phyloP scores from a whole-genome alignment of 192 early-diverging fungal genomes.

The Coemansia sp. region DNA sequence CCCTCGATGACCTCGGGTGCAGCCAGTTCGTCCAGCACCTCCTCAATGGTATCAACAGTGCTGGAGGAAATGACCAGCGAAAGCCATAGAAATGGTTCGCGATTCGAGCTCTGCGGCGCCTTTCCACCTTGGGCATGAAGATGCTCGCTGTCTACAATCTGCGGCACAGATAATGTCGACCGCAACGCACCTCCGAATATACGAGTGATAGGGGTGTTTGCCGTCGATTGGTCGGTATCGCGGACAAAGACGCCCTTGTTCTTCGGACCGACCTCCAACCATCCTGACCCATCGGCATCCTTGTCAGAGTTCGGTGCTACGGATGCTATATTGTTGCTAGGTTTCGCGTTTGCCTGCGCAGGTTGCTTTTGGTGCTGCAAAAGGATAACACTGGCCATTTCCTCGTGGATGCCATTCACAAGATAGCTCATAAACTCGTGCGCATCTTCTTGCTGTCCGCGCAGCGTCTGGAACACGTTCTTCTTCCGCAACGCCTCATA shows the following conservation, averaged over 20 bases:
- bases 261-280: slow-evolving; percentile 90
- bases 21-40: slow-evolving; percentile 79
- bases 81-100: slow-evolving; percentile 87
- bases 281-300: slow-evolving; percentile 56
- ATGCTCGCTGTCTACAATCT: slow-evolving; percentile 3
- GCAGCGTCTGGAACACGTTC: slow-evolving; percentile 78
- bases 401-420: slow-evolving; percentile 93
- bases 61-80: slow-evolving; percentile 84
- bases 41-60: slow-evolving; percentile 74
- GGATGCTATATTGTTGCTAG: neutral
- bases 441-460: slow-evolving; percentile 95
- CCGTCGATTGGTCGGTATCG: slow-evolving; percentile 53
- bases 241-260: slow-evolving; percentile 58
- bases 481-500: slow-evolving; percentile 81
- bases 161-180: slow-evolving; percentile 71
- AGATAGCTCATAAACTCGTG: slow-evolving; percentile 95
- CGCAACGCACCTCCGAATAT: slow-evolving; percentile 86
- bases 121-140: slow-evolving; percentile 21
- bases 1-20: slow-evolving; percentile 79
- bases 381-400: slow-evolving; percentile 57
- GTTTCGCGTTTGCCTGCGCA: neutral
- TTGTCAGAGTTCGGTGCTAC: neutral
- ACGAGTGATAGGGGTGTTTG: slow-evolving; percentile 73
- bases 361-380: neutral
- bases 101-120: slow-evolving; percentile 73